phyloP scores from a whole-genome alignment of 257 asterid genomes.

The Ilex aquifolium region DNA sequence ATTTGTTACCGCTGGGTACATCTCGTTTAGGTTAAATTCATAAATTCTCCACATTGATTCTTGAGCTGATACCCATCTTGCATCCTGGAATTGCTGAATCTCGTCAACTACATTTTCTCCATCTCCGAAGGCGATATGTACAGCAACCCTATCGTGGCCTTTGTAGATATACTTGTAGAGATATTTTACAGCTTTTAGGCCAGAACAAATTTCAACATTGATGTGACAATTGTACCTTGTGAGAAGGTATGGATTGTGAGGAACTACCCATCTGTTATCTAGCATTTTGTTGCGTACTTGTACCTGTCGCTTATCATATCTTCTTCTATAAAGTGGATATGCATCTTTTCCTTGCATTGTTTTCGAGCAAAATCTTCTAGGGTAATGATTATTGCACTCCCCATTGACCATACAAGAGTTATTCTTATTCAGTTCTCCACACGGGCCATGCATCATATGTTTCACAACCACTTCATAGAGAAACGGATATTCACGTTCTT shows the following conservation, averaged over 20 bases:
- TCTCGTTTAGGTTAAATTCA: constrained; percentile 9
- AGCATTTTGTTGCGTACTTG: neutral
- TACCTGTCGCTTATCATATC: neutral
- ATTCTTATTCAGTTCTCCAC: no score
- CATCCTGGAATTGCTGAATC: constrained; percentile 4
- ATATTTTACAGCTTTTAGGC: no score
- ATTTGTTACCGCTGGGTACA: neutral
- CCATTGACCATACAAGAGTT: no score
- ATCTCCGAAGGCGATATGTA: neutral
- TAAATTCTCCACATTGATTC: constrained; percentile 16
- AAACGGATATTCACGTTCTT: no score
- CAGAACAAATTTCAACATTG: no score
- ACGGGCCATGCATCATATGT: no score
- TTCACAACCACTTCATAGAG: no score
- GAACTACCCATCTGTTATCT: neutral
- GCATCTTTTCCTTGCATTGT: neutral
- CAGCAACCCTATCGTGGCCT: neutral
- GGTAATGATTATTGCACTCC: no score
- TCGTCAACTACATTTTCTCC: constrained; percentile 3
- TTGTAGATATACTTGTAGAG: no score
- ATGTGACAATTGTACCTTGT: no score
- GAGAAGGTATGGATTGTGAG: neutral
- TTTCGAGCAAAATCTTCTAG: no score
- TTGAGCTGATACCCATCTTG: constrained; percentile 11
- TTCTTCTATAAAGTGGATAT: neutral